phyloP scores from a whole-genome alignment of 805 yeast genomes.

The Danielia oregonensis region DNA sequence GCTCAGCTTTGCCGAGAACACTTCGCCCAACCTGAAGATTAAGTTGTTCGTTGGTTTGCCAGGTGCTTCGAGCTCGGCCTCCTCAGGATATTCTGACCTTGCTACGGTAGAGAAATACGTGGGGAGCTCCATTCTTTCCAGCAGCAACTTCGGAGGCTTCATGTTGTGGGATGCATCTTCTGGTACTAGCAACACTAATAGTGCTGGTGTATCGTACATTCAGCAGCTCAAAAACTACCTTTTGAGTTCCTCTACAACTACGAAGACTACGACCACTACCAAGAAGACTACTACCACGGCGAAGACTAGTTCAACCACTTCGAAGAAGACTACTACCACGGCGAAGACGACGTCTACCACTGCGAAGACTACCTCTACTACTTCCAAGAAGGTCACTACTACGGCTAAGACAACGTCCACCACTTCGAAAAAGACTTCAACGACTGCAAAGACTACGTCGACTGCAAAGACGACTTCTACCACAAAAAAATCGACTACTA shows the following conservation, averaged over 20 bases:
- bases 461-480: conserved; percentile 13
- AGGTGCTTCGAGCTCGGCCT: conserved; percentile 46
- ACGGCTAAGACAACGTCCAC: conserved; percentile 1
- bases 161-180: conserved; percentile 84
- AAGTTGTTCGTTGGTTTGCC: conserved; percentile 76
- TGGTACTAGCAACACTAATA: conserved; percentile 42
- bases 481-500: conserved; percentile 16
- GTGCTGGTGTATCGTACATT: conserved; percentile 8
- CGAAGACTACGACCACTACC: conserved; percentile 3
- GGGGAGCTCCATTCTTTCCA: conserved; percentile 6
- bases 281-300: conserved; percentile 1
- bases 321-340: conserved; percentile 1
- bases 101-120: conserved; percentile 18
- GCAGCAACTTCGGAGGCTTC: conserved; percentile 56
- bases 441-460: neutral
- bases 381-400: conserved; percentile 2
- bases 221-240: conserved; percentile 5
- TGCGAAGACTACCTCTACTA: conserved; percentile 1
- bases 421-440: conserved; percentile 1
- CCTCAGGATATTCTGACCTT: conserved; percentile 47
- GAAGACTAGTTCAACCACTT: neutral
- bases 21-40: conserved; percentile 65
- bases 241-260: neutral
- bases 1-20: conserved; percentile 55
- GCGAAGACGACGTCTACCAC: neutral